Base-by-base conservation (phyloP, 208 protist genomes). In the Wallacemonas sp. region DNA sequence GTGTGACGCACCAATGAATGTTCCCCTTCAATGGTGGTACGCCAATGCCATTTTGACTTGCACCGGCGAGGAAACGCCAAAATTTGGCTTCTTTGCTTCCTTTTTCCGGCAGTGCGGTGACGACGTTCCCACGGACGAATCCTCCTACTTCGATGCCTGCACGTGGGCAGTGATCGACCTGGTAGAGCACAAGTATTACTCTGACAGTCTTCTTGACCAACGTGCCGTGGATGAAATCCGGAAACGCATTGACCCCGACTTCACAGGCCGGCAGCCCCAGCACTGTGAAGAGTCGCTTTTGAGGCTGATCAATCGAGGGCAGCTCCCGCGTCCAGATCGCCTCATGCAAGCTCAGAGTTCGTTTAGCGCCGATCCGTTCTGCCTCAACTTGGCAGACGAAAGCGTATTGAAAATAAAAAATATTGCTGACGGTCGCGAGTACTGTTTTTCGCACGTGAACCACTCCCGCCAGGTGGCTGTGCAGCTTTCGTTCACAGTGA, bases 21-120 rank as follows among this genome's bases (percentile, higher is more conserved):
- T 53, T 5, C 48, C 58, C 12, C 50, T 81, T 13, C 77, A 89
- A 57, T 83, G 79, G 71, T 89, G 83, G 83, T 85, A 89, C 62
- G 63, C 45, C 48, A 85, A 85, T 37, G 72, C 70, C 13, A 63
- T 81, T 45, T 55, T 89, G 29, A 45, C 19, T 8, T 38, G 72
- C 19, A 66, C 48, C 22, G 66, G 50, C 15, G 42, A 81, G 29
- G 33, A 72, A 0, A 34, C 42, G 17, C 46, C 53, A 13, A 57
- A 58, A 15, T 75, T 85, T 44, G 71, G 71, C 8, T 83, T 85
- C 62, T 89, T 85, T 46, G 55, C 60, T 17, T 85, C 78, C 6
- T 89, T 81, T 63, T 85, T 84, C 30, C 58, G 67, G 5, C 78
- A 66, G 34, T 68, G 63, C 5, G 69, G 79, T 33, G 69, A 79